These are phyloP conservation scores for Lasiosphaeria hispida DNA, from an alignment of 495 filamentous ascomycete genomes.

Conservation along the genomic window DNA sequence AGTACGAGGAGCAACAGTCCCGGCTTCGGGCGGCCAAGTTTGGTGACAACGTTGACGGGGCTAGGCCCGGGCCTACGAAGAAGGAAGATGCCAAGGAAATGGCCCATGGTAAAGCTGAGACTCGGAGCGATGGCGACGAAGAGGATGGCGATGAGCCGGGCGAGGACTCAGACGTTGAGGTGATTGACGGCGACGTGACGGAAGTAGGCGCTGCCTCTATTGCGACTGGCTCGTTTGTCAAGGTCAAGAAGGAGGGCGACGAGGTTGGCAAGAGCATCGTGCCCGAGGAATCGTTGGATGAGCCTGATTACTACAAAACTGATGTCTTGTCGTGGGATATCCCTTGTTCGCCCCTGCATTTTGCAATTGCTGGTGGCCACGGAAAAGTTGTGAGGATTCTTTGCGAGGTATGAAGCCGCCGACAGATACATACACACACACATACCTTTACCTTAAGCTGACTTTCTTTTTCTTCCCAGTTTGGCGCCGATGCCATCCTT, in stretches of 20 bases:
- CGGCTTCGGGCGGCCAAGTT: conserved; percentile 38
- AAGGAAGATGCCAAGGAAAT: conserved; percentile 1
- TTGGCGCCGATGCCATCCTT: conserved; percentile 68
- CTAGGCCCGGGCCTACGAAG: too few species aligned
- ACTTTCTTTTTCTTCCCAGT: conserved; percentile 38
- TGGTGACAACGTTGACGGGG: background rate
- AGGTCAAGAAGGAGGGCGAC: conserved; percentile 48
- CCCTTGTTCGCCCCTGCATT: conserved; percentile 66
- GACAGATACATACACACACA: background rate
- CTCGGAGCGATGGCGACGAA: conserved; percentile 8
- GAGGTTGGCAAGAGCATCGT: conserved; percentile 38
- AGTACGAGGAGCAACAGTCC: conserved; percentile 57
- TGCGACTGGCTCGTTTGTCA: conserved; percentile 66
- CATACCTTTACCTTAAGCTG: background rate
- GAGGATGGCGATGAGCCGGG: conserved; percentile 26
- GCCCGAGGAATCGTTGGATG: conserved; percentile 49
- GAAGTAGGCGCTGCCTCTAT: conserved; percentile 45
- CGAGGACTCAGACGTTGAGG: conserved; percentile 37
- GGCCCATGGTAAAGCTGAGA: conserved; percentile 1
- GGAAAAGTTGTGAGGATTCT: conserved; percentile 63
- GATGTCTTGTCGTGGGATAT: conserved; percentile 75
- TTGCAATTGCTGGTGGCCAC: conserved; percentile 72
- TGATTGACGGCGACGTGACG: conserved; percentile 37
- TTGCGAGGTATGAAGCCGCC: conserved; percentile 44
- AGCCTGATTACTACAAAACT: conserved; percentile 76